Conservation (phyloP, 306 rosid species). For the Dryas octopetala region DNA sequence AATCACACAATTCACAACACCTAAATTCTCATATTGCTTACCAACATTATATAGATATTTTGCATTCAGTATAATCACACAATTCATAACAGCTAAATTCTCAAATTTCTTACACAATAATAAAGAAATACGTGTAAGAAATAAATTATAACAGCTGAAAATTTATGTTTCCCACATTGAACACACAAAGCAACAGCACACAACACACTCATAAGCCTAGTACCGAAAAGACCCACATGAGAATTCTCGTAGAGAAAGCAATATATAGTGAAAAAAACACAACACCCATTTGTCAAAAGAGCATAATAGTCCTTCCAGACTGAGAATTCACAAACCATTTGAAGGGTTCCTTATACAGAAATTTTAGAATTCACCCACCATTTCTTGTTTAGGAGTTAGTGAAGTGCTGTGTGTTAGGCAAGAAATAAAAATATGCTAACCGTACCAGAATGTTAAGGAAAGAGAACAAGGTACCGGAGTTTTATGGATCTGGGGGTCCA, state of each 20-base stretch:
- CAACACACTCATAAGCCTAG: neutral
- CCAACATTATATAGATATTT: neutral
- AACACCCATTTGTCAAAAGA: neutral
- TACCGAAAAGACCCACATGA: neutral
- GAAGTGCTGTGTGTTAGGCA: constrained; percentile 19
- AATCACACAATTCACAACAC: neutral
- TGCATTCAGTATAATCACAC: neutral
- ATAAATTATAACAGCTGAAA: neutral
- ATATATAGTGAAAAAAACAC: neutral
- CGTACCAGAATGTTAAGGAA: constrained; percentile 15
- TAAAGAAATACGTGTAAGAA: neutral
- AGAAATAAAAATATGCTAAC: neutral
- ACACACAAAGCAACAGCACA: neutral
- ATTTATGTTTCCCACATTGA: constrained; percentile 9
- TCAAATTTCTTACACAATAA: neutral
- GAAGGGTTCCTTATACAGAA: neutral
- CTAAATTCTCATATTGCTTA: neutral
- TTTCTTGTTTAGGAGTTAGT: constrained; percentile 4
- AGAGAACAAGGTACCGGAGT: constrained; percentile 37
- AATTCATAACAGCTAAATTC: neutral
- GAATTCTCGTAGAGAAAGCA: constrained; percentile 25
- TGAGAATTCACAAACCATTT: neutral
- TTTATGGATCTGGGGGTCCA: constrained; percentile 43
- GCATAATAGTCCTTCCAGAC: neutral
- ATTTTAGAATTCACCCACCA: neutral